phyloP scores from a whole-genome alignment of 106 monocot species.

The Acorus calamus region DNA sequence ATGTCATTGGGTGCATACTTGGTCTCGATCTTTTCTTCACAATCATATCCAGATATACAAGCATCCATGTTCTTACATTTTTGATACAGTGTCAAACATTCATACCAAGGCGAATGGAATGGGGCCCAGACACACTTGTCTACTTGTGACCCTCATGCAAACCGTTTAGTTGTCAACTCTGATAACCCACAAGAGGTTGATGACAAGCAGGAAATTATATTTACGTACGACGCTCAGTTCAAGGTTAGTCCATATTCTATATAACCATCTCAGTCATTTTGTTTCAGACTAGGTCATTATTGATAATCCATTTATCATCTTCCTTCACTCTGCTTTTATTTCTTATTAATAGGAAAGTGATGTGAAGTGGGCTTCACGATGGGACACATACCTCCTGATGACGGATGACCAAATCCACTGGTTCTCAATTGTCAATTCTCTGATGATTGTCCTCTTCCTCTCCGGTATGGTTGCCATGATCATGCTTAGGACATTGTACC shows the following conservation, averaged over 20 bases:
- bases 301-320: neutral
- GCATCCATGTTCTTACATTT: no score
- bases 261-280: neutral
- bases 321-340: neutral
- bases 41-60: neutral
- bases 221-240: slow-evolving; percentile 90
- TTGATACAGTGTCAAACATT: slow-evolving; percentile 80
- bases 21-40: neutral
- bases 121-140: slow-evolving; percentile 58
- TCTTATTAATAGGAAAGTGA: slow-evolving; percentile 58
- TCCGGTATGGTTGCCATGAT: slow-evolving; percentile 99
- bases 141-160: slow-evolving; percentile 86
- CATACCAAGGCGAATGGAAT: slow-evolving; percentile 75
- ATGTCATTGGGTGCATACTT: neutral
- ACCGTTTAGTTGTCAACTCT: slow-evolving; percentile 55
- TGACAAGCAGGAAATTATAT: slow-evolving; percentile 72
- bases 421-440: slow-evolving; percentile 95
- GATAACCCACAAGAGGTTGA: slow-evolving; percentile 84
- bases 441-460: slow-evolving; percentile 98
- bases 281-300: neutral
- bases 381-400: slow-evolving; percentile 92
- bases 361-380: slow-evolving; percentile 93
- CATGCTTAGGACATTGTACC: slow-evolving; percentile 82
- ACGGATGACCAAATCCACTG: slow-evolving; percentile 95
- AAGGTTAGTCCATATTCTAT: slow-evolving; percentile 28